phyloP scores from a whole-genome alignment of 73 alveolate species.

The Durusdinium trenchii region DNA sequence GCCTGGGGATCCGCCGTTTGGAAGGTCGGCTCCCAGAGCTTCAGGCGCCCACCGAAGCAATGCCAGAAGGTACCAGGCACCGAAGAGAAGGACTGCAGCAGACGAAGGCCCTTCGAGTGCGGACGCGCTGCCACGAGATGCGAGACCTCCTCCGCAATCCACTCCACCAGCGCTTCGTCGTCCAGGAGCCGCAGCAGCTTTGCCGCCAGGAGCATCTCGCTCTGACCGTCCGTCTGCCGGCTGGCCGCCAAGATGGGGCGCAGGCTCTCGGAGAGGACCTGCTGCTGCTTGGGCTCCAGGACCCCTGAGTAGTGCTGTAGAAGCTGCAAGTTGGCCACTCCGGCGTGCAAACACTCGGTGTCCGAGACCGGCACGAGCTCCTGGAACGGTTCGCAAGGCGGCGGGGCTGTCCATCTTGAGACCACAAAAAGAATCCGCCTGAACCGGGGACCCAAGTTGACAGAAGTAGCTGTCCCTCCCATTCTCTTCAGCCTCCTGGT shows the following conservation, averaged over 20 bases:
- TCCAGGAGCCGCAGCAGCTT: constrained; percentile 1
- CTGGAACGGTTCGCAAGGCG: not conserved
- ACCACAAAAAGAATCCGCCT: no score
- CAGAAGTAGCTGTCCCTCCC: no score
- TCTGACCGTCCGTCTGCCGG: not conserved
- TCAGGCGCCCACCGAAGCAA: constrained; percentile 19
- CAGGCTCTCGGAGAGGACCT: not conserved
- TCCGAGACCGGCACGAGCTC: not conserved
- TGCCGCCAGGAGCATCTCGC: not conserved
- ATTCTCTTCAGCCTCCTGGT: no score
- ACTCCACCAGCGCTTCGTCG: not conserved
- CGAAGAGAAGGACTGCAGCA: constrained; percentile 4
- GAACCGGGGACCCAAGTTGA: no score
- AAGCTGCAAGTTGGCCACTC: no score
- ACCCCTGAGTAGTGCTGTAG: not conserved
- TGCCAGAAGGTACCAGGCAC: constrained; percentile 10
- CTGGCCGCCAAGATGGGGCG: no score
- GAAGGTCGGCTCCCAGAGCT: constrained; percentile 30
- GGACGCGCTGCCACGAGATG: not conserved
- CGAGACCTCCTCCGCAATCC: not conserved
- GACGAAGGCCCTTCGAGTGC: not conserved
- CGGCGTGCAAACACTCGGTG: no score
- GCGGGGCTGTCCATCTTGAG: no score
- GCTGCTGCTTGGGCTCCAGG: not conserved
- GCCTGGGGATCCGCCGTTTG: not conserved